phyloP scores from a whole-genome alignment of 1,284 basidiomycete genomes.

The Phenoliferia sp. region DNA sequence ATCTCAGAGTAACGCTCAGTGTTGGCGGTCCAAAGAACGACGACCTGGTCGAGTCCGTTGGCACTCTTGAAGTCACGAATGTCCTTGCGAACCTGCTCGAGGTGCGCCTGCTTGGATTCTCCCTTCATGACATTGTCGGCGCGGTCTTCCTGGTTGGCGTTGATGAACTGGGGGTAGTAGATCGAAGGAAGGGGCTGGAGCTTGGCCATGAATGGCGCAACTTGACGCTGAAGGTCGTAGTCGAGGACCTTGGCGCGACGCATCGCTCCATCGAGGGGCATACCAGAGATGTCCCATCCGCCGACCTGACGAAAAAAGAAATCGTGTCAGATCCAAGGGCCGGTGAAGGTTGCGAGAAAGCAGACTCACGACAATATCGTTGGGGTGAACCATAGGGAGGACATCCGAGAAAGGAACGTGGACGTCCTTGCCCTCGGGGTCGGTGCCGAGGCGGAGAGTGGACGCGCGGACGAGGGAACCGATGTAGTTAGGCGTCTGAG shows the following conservation, averaged over 20 bases:
- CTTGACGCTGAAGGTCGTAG: conserved; percentile 94
- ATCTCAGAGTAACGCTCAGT: conserved; percentile 97
- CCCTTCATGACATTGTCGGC: conserved; percentile 89
- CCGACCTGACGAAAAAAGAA: conserved; percentile 51
- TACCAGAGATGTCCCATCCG: conserved; percentile 93
- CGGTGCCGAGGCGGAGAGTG: conserved; percentile 84
- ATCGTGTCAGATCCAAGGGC: neutral
- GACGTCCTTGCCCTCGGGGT: conserved; percentile 82
- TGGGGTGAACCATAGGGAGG: conserved; percentile 97
- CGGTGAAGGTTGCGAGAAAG: neutral
- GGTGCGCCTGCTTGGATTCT: conserved; percentile 79
- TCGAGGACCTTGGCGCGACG: conserved; percentile 88
- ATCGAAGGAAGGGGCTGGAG: conserved; percentile 87
- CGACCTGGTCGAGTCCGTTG: conserved; percentile 69
- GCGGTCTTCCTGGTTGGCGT: conserved; percentile 70
- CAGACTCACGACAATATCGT: conserved; percentile 73
- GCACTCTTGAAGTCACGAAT: conserved; percentile 88
- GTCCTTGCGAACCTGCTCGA: conserved; percentile 86
- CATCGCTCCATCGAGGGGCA: conserved; percentile 88
- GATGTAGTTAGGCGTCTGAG: conserved; percentile 95
- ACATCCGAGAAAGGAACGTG: conserved; percentile 89
- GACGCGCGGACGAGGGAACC: conserved; percentile 81
- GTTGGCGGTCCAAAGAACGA: conserved; percentile 60
- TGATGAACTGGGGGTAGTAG: conserved; percentile 51
- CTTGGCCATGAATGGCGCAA: conserved; percentile 75